A percentile compares a stretch with the other conserved stretches of the same genome.
phyloP scores from a whole-genome alignment of 164 flowering plant species.

The Akebia trifoliata region DNA sequence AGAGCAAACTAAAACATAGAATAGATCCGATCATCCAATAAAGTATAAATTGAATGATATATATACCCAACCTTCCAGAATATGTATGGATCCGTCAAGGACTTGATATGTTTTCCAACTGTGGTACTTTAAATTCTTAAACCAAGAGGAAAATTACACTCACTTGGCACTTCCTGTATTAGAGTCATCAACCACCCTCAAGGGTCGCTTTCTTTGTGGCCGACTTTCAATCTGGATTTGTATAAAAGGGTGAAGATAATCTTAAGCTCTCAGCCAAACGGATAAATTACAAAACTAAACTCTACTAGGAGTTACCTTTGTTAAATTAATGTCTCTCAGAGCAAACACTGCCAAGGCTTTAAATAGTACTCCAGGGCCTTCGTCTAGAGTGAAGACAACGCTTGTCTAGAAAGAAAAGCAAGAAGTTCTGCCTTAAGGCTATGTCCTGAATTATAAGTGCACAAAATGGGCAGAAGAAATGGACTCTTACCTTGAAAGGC shows the following conservation, averaged over 20 bases:
- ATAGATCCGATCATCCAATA: not conserved
- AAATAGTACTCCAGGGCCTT: conserved; percentile 90
- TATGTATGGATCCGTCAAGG: too few relatives aligned
- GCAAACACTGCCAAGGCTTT: conserved; percentile 96
- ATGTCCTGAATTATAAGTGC: not conserved
- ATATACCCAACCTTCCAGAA: not conserved
- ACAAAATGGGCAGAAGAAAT: not conserved
- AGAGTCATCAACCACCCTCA: conserved; percentile 83
- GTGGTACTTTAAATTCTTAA: not conserved
- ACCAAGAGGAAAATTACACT: conserved; percentile 17
- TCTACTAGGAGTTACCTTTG: conserved; percentile 53
- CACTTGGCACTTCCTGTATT: conserved; percentile 84
- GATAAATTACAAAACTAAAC: conserved; percentile 1
- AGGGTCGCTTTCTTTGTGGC: conserved; percentile 71
- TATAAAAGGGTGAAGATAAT: conserved; percentile 9
- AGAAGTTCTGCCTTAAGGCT: not conserved
- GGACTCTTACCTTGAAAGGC: conserved; percentile 59
- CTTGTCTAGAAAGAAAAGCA: conserved; percentile 58
- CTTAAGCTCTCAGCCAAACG: not conserved
- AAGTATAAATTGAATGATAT: not conserved
- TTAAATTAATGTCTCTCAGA: conserved; percentile 67
- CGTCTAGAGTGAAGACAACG: conserved; percentile 89
- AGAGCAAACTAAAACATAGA: not conserved
- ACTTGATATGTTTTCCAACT: not conserved
- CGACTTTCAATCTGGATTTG: conserved; percentile 84